A percentile compares a stretch with the other conserved stretches of the same genome.
Evolutionary conservation across 1,284 basidiomycete species (phyloP).

Genomic region (Malassezia sympodialis): DNA sequence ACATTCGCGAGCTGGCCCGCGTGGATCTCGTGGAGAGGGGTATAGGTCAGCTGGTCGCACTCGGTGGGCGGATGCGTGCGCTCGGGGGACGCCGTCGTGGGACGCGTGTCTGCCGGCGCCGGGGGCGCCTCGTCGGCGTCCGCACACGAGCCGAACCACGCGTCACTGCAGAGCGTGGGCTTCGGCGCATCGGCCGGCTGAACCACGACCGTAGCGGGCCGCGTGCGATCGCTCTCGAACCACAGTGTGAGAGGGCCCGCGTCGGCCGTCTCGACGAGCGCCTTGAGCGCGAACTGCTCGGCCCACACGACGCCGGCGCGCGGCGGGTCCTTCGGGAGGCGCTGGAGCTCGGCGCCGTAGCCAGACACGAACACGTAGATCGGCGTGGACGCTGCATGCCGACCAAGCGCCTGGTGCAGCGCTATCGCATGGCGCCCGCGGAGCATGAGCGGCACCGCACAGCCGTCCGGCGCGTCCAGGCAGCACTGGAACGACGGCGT

Average conservation of each 20-base stretch:
- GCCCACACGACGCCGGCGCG: constrained; percentile 4
- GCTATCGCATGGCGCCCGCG: not conserved
- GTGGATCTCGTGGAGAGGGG: constrained; percentile 22
- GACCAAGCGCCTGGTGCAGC: constrained; percentile 1
- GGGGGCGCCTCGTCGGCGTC: not conserved
- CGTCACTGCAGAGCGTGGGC: not conserved
- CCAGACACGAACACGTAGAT: constrained; percentile 12
- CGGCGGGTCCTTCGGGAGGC: constrained; percentile 1
- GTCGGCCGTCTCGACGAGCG: not conserved
- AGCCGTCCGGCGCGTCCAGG: not conserved
- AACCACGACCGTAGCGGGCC: constrained; percentile 2
- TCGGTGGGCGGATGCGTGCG: not conserved
- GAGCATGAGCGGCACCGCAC: constrained; percentile 3
- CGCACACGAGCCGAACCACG: not conserved
- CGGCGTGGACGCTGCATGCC: not conserved
- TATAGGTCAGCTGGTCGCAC: constrained; percentile 14
- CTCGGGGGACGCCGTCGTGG: not conserved
- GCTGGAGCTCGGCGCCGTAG: constrained; percentile 11
- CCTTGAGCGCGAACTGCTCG: constrained; percentile 14
- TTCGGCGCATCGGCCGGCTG: not conserved
- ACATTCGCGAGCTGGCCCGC: constrained; percentile 23
- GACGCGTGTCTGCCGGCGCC: not conserved
- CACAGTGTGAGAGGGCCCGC: constrained; percentile 2
- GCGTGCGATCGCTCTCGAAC: constrained; percentile 14
- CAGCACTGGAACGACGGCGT: constrained; percentile 7